phyloP scores from a whole-genome alignment of 2,329 filamentous ascomycete species.

The Fusarium tjaetaba region DNA sequence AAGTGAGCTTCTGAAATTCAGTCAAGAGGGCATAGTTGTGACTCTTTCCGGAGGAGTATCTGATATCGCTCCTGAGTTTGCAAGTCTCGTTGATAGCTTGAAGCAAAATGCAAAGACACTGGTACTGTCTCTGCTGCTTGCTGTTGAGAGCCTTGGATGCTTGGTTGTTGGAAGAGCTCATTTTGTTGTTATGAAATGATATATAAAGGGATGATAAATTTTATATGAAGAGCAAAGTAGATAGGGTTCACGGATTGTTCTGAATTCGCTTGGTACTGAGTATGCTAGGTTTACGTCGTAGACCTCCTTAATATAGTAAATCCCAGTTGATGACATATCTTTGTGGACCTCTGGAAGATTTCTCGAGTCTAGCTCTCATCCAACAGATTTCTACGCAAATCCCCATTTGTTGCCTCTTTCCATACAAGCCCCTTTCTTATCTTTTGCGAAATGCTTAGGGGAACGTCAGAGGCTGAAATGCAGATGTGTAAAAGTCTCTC shows the following conservation, averaged over 20 bases:
- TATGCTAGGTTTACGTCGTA: neutral
- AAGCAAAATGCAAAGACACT: constrained; percentile 2
- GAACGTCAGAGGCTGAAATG: neutral
- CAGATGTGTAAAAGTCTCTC: neutral
- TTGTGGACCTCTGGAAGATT: neutral
- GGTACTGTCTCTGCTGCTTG: neutral
- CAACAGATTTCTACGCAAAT: neutral
- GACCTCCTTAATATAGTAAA: neutral
- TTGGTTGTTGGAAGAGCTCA: neutral
- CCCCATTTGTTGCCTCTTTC: neutral
- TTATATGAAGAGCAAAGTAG: neutral
- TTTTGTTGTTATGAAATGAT: neutral
- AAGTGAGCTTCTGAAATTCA: neutral
- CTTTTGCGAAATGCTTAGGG: neutral
- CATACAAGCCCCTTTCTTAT: neutral
- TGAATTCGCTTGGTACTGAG: neutral
- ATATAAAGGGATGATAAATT: neutral
- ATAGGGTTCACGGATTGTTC: neutral
- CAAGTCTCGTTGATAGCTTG: constrained; percentile 7
- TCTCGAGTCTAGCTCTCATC: neutral
- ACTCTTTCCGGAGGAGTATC: neutral
- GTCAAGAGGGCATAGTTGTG: neutral
- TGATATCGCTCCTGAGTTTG: neutral
- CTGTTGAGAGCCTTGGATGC: neutral
- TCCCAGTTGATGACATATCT: neutral